Evolutionary conservation across 345 rosid species (phyloP).

Genomic region (Camelina hispida): DNA sequence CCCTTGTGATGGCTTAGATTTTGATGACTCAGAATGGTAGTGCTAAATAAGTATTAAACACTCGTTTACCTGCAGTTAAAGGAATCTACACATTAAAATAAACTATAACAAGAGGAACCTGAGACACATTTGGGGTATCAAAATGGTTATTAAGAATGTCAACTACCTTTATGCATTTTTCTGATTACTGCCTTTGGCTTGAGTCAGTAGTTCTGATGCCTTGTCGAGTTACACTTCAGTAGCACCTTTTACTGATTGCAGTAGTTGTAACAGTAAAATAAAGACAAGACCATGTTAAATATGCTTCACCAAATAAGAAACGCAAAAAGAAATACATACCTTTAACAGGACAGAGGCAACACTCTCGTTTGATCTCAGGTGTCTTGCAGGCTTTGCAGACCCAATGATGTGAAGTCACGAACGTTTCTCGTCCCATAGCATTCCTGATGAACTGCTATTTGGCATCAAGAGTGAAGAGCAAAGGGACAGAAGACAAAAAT

Average conservation of each 20-base stretch:
- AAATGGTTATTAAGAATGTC: no score
- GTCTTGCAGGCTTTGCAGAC: slow-evolving; percentile 98
- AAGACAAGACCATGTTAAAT: slow-evolving; percentile 16
- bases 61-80: no score
- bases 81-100: no score
- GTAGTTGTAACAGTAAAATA: slow-evolving; percentile 6
- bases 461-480: slow-evolving; percentile 56
- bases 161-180: no score
- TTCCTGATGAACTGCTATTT: slow-evolving; percentile 99
- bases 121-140: no score
- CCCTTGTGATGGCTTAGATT: no score
- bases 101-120: no score
- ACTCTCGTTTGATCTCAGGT: slow-evolving; percentile 83
- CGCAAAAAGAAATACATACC: slow-evolving; percentile 47
- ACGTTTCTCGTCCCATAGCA: slow-evolving; percentile 95
- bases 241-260: neutral
- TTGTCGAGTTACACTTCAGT: no score
- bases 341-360: slow-evolving; percentile 98
- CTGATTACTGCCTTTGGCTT: no score
- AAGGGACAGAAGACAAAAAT: neutral
- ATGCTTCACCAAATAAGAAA: slow-evolving; percentile 24
- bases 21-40: no score
- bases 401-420: slow-evolving; percentile 96
- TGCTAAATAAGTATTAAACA: no score
- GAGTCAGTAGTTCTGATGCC: no score